Percentiles rank a stretch among this genome's conserved stretches.
Evolutionary conservation across 345 rosid species (phyloP).

Genomic region (Salix koriyanagi): DNA sequence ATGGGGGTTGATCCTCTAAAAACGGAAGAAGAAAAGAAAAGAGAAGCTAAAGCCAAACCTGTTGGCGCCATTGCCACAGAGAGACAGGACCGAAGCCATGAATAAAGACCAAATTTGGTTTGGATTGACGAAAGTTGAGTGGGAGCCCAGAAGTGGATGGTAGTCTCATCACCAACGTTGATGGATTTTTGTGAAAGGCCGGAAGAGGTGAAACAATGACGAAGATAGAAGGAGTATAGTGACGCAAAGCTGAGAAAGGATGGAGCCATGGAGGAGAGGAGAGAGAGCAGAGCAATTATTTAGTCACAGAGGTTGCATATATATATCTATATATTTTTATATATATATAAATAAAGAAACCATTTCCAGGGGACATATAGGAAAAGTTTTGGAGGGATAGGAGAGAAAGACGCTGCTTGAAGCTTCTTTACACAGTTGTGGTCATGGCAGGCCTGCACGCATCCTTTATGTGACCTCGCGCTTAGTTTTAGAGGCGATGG

Average conservation of each 20-base stretch:
- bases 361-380: no score
- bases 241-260: conserved; percentile 58
- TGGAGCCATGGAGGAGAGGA: conserved; percentile 31
- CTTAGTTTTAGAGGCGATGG: no score
- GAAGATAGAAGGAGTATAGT: conserved; percentile 59
- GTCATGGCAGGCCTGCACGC: no score
- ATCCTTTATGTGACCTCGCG: no score
- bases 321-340: no score
- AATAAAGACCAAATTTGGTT: conserved; percentile 55
- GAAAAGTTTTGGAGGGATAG: no score
- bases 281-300: not conserved
- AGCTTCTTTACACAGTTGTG: no score
- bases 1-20: not conserved
- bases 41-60: conserved; percentile 10
- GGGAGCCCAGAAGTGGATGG: conserved; percentile 60
- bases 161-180: conserved; percentile 47
- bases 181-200: conserved; percentile 53
- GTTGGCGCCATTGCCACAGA: conserved; percentile 78
- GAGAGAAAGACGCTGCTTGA: no score
- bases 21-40: not conserved
- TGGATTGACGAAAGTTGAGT: not conserved
- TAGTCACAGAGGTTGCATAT: not conserved
- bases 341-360: no score
- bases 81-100: conserved; percentile 87
- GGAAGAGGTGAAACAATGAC: conserved; percentile 57